phyloP scores from a whole-genome alignment of 164 flowering plant species.

The Euptelea pleiosperma region DNA sequence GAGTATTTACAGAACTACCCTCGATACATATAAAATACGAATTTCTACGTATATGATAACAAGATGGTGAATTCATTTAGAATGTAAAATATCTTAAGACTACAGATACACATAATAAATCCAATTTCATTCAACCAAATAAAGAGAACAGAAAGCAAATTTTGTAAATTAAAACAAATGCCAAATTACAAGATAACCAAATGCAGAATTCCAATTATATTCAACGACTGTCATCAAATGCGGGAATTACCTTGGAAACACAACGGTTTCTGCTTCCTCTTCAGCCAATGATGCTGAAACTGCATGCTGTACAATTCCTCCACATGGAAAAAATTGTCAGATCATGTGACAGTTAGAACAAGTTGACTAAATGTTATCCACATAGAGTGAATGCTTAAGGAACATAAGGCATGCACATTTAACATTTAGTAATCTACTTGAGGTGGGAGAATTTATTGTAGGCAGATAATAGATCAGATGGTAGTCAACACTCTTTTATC shows the following conservation, averaged over 20 bases:
- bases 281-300: slow-evolving; percentile 25
- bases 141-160: background rate
- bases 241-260: slow-evolving; percentile 27
- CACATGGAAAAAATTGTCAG: slow-evolving; percentile 4
- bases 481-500: background rate
- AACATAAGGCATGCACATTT: background rate
- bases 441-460: background rate
- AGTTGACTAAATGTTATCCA: background rate
- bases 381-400: background rate
- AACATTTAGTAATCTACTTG: background rate
- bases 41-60: too few species aligned
- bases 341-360: slow-evolving; percentile 3
- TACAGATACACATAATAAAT: too few species aligned
- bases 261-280: slow-evolving; percentile 25
- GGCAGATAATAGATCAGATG: background rate
- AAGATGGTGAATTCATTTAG: too few species aligned
- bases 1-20: too few species aligned
- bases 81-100: too few species aligned
- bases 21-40: too few species aligned
- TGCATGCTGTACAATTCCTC: slow-evolving; percentile 26
- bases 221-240: background rate
- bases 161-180: background rate
- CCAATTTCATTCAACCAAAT: too few species aligned
- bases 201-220: background rate
- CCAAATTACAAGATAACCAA: background rate